phyloP scores from a whole-genome alignment of 2,329 filamentous ascomycete species.

The Dothideomycetes sp. region DNA sequence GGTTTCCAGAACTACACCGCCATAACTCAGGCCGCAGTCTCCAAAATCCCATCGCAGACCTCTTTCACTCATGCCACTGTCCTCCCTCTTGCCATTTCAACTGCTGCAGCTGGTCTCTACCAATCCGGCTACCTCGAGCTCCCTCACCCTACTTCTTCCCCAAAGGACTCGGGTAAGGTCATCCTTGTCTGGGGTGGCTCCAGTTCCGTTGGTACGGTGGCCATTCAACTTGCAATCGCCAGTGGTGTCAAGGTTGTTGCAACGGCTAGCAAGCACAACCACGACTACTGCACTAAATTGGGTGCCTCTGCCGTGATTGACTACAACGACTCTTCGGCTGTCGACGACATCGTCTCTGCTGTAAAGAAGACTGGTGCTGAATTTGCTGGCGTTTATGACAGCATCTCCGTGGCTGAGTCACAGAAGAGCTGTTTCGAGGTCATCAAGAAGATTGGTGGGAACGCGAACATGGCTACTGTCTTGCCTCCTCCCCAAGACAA shows the following conservation, averaged over 20 bases:
- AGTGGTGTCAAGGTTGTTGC: constrained; percentile 28
- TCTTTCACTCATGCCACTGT: constrained; percentile 33
- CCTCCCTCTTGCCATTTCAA: constrained; percentile 37
- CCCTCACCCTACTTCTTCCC: constrained; percentile 28
- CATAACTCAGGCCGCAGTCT: constrained; percentile 23
- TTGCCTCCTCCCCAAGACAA: constrained; percentile 18
- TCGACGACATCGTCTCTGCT: constrained; percentile 32
- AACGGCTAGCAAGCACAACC: constrained; percentile 26
- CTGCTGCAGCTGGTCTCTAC: constrained; percentile 36
- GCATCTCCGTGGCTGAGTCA: constrained; percentile 19
- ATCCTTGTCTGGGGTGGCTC: constrained; percentile 32
- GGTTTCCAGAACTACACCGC: constrained; percentile 29
- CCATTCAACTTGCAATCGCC: constrained; percentile 29
- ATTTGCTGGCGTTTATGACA: constrained; percentile 36
- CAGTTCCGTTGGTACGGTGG: constrained; percentile 27
- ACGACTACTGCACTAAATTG: constrained; percentile 23
- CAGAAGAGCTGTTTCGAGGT: constrained; percentile 14
- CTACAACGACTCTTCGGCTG: constrained; percentile 25
- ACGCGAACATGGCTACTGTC: constrained; percentile 15
- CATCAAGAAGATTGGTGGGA: constrained; percentile 14
- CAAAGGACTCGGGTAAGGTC: constrained; percentile 28
- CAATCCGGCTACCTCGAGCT: constrained; percentile 31
- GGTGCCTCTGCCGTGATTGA: constrained; percentile 27
- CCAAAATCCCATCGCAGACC: constrained; percentile 31
- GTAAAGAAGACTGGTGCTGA: constrained; percentile 29